These are phyloP conservation scores for Aspergillus quadricinctus DNA, from an alignment of 2,329 filamentous ascomycete species.

Conservation along the genomic window DNA sequence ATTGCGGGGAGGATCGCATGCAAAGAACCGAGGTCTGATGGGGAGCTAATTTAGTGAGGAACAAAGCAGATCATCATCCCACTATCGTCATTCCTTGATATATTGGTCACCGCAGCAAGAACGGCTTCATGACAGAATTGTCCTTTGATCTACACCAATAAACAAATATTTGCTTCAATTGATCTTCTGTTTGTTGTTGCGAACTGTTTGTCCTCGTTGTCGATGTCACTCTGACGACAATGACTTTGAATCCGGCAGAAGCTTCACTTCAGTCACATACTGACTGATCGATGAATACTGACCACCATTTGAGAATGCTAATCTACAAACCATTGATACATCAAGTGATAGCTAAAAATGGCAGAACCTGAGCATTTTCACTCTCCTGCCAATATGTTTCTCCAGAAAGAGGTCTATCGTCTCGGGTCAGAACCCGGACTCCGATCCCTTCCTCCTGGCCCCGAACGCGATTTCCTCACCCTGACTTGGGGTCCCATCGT, in stretches of 20 bases:
- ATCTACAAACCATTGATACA: not conserved
- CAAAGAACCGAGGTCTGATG: constrained; percentile 18
- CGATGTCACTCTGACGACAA: constrained; percentile 6
- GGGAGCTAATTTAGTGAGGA: not conserved
- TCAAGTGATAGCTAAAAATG: not conserved
- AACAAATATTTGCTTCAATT: not conserved
- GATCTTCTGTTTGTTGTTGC: not conserved
- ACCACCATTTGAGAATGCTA: not conserved
- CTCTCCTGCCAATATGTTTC: constrained; percentile 20
- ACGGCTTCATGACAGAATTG: not conserved
- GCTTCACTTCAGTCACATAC: not conserved
- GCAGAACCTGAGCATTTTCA: constrained; percentile 3
- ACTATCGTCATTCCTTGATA: not conserved
- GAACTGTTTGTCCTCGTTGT: not conserved
- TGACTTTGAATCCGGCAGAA: not conserved
- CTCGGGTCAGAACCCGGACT: constrained; percentile 23
- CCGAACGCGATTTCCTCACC: constrained; percentile 25
- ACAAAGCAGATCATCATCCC: not conserved
- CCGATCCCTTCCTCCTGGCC: constrained; percentile 21
- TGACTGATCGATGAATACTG: not conserved
- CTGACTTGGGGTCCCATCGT: constrained; percentile 28
- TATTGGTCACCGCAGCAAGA: not conserved
- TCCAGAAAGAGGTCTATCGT: constrained; percentile 25
- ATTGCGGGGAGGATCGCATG: constrained; percentile 23
- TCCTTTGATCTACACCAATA: not conserved